Evolutionary conservation across 2,329 filamentous ascomycete species (phyloP).

Genomic region (Colletotrichum simmondsii): DNA sequence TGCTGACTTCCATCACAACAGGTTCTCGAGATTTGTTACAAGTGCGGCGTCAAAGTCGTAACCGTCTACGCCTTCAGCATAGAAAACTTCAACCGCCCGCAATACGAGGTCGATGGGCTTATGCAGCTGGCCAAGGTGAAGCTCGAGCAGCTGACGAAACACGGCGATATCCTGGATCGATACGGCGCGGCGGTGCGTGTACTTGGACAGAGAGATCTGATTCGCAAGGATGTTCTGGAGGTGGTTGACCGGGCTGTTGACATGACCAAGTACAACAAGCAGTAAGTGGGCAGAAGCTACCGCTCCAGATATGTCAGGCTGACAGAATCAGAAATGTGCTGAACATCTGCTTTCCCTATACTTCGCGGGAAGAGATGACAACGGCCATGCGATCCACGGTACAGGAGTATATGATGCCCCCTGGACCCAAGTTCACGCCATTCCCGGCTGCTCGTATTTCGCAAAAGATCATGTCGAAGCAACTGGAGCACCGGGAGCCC

Average conservation of each 20-base stretch:
- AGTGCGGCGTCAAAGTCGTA: conserved; percentile 94
- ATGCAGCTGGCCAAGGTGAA: conserved; percentile 99
- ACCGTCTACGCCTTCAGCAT: conserved; percentile 99
- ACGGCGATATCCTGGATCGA: conserved; percentile 90
- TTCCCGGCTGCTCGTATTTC: conserved; percentile 92
- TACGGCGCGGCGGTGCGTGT: conserved; percentile 91
- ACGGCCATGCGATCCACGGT: conserved; percentile 89
- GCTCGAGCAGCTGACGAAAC: conserved; percentile 88
- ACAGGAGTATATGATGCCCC: conserved; percentile 82
- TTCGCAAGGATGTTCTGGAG: conserved; percentile 88
- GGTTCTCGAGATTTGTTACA: conserved; percentile 98
- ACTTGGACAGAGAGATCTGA: conserved; percentile 83
- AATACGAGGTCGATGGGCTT: conserved; percentile 94
- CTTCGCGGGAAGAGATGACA: conserved; percentile 94
- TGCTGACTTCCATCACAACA: conserved; percentile 46
- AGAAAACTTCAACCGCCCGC: conserved; percentile 97
- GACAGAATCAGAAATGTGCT: conserved; percentile 62
- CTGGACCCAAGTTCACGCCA: conserved; percentile 72
- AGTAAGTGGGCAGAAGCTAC: conserved; percentile 56
- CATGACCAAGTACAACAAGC: conserved; percentile 87
- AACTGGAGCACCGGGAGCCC: conserved; percentile 58
- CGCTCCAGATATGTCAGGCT: conserved; percentile 27
- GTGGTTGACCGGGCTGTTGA: conserved; percentile 88
- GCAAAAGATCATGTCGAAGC: conserved; percentile 82
- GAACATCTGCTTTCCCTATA: conserved; percentile 98